Evolutionary conservation across 2,329 filamentous ascomycete species (phyloP), one percentile per base, ranked within the genome.

Genomic region (Hymenoscyphus albidus): DNA sequence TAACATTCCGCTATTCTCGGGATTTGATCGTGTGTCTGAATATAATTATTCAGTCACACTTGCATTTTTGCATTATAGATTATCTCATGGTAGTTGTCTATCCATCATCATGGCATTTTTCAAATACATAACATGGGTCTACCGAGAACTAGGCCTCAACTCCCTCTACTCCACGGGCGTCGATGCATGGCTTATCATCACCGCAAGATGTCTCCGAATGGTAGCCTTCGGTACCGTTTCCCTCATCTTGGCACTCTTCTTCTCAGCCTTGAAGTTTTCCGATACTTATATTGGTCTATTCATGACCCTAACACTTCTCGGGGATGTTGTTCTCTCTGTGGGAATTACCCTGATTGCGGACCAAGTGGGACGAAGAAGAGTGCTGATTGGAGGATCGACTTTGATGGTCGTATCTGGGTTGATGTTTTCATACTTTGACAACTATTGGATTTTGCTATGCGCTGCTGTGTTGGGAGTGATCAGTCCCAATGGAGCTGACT

Each of bases 281-380:
- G 80, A 85, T 65, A 77, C 79, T 0, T 76, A 76, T n/a, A 83
- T 86, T 64, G 86, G 86, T 2, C 74, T 87, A 1, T 88, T 88
- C 76, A 88, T 88, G 85, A 87, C 84, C 0, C 71, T 87, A 62
- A 88, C 86, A 0, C 76, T 88, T 5, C 76, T 80, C 6, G 86
- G 86, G 22, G 86, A 88, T 73, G 80, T 85, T 7, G 73, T 79
- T 57, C 81, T 88, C 65, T 87, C 85, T 67, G 80, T 87, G 56
- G 35, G 83, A 12, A 78, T 88, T 48, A 86, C 85, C 0, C 71
- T 85, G 3, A 76, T 87, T 61, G 83, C 86, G n/a, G 86, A 88
- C 72, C 76, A 77, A 0, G 71, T 85, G 54, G 86, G 86, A 1
- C 79, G 85, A 31, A 78, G 80, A 39, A 76, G 76, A 4, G 78